Evolutionary conservation across 2,329 filamentous ascomycete species (phyloP).

Genomic region (Aspergillus pseudoterreus): DNA sequence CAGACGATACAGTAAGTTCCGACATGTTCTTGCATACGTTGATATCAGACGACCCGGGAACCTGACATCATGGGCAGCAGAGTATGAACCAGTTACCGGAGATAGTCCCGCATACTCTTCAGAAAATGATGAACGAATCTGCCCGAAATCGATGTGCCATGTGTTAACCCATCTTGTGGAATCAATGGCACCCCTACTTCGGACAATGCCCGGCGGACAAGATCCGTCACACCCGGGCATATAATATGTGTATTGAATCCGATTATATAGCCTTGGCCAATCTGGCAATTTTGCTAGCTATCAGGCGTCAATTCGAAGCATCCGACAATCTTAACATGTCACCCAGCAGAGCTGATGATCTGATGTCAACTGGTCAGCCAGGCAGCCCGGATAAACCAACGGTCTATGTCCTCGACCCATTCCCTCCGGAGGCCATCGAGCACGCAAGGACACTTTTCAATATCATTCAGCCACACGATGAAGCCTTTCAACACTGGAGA

Average conservation of each 20-base stretch:
- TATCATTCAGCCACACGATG: constrained; percentile 33
- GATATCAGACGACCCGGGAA: no score
- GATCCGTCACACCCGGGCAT: no score
- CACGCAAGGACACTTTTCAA: constrained; percentile 39
- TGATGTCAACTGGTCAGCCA: neutral
- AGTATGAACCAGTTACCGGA: neutral
- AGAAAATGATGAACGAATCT: neutral
- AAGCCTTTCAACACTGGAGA: constrained; percentile 38
- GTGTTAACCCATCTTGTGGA: neutral
- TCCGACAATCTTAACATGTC: neutral
- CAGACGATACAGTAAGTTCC: neutral
- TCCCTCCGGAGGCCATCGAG: constrained; percentile 35
- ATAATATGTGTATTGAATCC: no score
- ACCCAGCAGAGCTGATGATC: neutral
- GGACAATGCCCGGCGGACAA: no score
- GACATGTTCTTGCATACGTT: no score
- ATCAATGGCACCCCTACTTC: neutral
- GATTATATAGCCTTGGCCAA: neutral
- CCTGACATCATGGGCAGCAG: neutral
- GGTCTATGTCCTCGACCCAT: constrained; percentile 40
- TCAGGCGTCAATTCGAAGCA: neutral
- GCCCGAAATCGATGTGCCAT: neutral
- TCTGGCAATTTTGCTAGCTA: neutral
- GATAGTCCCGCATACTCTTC: neutral
- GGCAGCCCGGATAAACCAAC: constrained; percentile 29